A percentile compares a stretch with the other conserved stretches of the same genome.
These are phyloP conservation scores for Durusdinium trenchii DNA, from an alignment of 73 alveolate genomes.

Conservation along the genomic window DNA sequence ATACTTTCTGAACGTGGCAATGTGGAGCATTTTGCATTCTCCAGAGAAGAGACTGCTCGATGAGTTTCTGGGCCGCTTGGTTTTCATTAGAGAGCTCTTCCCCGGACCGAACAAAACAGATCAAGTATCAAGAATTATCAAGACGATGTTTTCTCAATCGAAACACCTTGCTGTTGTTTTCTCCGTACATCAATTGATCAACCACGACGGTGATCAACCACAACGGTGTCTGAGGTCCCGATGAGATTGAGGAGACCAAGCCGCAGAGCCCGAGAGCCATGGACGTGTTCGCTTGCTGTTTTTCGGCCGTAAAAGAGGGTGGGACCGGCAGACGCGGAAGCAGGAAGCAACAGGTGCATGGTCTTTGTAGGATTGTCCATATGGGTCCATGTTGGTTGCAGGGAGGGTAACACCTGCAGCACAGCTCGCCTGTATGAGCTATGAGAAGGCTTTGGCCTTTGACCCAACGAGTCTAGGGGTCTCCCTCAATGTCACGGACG, in stretches of 20 bases:
- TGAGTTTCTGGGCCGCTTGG: constrained; percentile 50
- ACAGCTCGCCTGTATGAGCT: no score
- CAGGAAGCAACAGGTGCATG: no score
- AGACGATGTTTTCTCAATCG: background rate
- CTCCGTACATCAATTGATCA: background rate
- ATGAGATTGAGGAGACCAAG: background rate
- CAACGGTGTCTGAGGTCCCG: background rate
- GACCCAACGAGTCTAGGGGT: no score
- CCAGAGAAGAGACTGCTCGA: constrained; percentile 47
- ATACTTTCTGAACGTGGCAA: constrained; percentile 79
- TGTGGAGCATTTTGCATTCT: constrained; percentile 76
- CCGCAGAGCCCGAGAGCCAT: background rate
- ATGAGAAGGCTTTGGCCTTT: no score
- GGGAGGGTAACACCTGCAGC: no score
- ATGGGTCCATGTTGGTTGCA: no score
- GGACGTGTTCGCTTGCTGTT: constrained; percentile 44
- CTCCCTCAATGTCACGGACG: background rate
- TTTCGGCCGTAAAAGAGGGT: no score
- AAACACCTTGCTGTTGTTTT: background rate
- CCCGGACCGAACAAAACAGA: no score
- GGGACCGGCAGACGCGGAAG: no score
- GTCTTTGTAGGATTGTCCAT: no score
- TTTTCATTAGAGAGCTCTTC: no score
- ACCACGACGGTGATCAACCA: background rate
- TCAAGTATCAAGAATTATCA: no score